Percentiles rank a stretch among this genome's conserved stretches.
phyloP scores from a whole-genome alignment of 208 protist species.

The Acanthamoeba royreba region DNA sequence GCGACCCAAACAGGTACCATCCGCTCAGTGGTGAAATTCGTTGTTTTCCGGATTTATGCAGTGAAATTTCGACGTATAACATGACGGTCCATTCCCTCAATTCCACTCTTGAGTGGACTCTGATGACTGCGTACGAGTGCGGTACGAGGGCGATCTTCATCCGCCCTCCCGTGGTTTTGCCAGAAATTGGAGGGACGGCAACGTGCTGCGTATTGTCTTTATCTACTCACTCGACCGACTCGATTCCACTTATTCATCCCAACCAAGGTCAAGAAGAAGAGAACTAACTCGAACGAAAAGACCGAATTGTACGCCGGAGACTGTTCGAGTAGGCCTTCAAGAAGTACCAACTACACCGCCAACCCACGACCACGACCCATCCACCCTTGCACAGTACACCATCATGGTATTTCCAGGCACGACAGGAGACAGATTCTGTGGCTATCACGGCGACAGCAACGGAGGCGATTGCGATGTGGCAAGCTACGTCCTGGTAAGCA shows the following conservation, averaged over 20 bases:
- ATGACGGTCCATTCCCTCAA: not conserved
- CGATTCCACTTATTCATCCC: not conserved
- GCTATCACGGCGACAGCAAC: not conserved
- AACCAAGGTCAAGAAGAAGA: no score
- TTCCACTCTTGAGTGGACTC: not conserved
- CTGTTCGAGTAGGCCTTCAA: no score
- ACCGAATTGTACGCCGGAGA: no score
- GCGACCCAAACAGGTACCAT: no score
- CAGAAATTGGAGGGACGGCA: slow-evolving; percentile 6
- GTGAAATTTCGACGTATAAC: not conserved
- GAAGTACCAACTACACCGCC: no score
- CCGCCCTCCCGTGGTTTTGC: not conserved
- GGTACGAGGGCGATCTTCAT: not conserved
- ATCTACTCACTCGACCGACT: not conserved
- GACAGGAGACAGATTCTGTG: not conserved
- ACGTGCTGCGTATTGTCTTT: not conserved
- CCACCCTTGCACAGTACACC: no score
- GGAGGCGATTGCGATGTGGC: not conserved
- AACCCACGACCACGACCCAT: not conserved
- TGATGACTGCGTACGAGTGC: not conserved
- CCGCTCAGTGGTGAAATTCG: no score
- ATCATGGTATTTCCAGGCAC: not conserved
- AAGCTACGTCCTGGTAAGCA: not conserved
- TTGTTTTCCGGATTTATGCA: not conserved
- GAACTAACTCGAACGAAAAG: no score